Conservation (phyloP, 768 basidiomycete genomes). For the Suillus fuscotomentosus region DNA sequence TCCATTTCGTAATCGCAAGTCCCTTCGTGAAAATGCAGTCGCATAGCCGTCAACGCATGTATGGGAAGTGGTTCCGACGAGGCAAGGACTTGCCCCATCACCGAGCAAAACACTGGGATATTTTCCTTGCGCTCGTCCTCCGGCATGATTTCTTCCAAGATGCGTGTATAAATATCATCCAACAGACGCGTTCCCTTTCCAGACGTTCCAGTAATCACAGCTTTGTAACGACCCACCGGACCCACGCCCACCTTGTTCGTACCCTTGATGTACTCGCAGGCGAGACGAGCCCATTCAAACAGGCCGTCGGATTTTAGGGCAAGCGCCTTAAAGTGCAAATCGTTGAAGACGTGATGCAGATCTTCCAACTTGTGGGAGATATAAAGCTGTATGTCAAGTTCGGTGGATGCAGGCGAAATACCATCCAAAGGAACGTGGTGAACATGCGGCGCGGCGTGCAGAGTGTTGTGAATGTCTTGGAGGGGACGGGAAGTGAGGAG, state of each 20-base stretch:
- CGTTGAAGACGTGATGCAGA: neutral
- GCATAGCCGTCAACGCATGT: neutral
- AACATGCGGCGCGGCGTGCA: slow-evolving; percentile 5
- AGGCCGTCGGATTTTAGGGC: slow-evolving; percentile 5
- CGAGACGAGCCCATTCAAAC: slow-evolving; percentile 11
- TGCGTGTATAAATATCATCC: slow-evolving; percentile 1
- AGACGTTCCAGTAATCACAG: neutral
- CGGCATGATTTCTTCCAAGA: slow-evolving; percentile 6
- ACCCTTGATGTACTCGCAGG: slow-evolving; percentile 1
- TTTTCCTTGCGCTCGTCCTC: too few species aligned
- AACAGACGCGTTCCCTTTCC: neutral
- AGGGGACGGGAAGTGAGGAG: slow-evolving; percentile 15
- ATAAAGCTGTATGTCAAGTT: slow-evolving; percentile 4
- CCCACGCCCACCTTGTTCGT: too few species aligned
- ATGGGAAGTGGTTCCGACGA: slow-evolving; percentile 5
- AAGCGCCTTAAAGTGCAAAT: neutral
- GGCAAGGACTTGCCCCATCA: slow-evolving; percentile 4
- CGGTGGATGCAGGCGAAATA: neutral
- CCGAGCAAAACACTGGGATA: slow-evolving; percentile 1
- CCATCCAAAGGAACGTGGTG: neutral
- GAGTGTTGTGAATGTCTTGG: slow-evolving; percentile 3
- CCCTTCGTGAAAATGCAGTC: neutral
- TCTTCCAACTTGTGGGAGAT: neutral
- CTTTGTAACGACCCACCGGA: neutral
- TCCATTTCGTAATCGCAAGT: slow-evolving; percentile 8